A percentile compares a stretch with the other conserved stretches of the same genome.
phyloP scores from a whole-genome alignment of 805 yeast genomes.

The Cyberlindnera mycetangii region DNA sequence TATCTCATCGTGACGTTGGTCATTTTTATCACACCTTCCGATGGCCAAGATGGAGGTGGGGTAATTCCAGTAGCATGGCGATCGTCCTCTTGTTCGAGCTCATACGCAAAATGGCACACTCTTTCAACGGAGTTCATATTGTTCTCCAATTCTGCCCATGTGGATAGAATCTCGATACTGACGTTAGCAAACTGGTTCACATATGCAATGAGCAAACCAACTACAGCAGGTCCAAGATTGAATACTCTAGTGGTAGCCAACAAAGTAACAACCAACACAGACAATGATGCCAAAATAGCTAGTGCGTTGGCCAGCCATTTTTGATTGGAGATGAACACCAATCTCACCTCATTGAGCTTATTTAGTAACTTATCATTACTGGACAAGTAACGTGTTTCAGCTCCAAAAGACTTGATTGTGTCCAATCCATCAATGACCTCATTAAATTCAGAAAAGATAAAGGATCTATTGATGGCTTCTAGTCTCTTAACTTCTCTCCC shows the following conservation, averaged over 20 bases:
- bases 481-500: conserved; percentile 74
- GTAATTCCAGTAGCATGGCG: conserved; percentile 36
- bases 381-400: conserved; percentile 40
- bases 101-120: conserved; percentile 57
- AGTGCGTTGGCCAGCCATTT: conserved; percentile 65
- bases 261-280: conserved; percentile 52
- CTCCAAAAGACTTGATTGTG: conserved; percentile 58
- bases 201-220: conserved; percentile 66
- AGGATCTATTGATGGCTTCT: conserved; percentile 68
- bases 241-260: conserved; percentile 58
- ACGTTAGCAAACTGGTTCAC: conserved; percentile 46
- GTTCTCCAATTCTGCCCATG: conserved; percentile 66
- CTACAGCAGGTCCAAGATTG: conserved; percentile 53
- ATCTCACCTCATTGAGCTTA: conserved; percentile 64
- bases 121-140: conserved; percentile 75
- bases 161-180: conserved; percentile 36
- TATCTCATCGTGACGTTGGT: conserved; percentile 57
- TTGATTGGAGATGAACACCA: conserved; percentile 56
- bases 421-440: conserved; percentile 64
- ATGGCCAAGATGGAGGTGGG: conserved; percentile 22
- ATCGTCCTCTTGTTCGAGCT: conserved; percentile 67
- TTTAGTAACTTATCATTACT: conserved; percentile 47
- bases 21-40: conserved; percentile 40
- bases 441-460: conserved; percentile 65
- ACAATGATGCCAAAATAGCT: conserved; percentile 46